Conservation (phyloP, 176 grass and related monocot species). For the Coix lacrymajobi region DNA sequence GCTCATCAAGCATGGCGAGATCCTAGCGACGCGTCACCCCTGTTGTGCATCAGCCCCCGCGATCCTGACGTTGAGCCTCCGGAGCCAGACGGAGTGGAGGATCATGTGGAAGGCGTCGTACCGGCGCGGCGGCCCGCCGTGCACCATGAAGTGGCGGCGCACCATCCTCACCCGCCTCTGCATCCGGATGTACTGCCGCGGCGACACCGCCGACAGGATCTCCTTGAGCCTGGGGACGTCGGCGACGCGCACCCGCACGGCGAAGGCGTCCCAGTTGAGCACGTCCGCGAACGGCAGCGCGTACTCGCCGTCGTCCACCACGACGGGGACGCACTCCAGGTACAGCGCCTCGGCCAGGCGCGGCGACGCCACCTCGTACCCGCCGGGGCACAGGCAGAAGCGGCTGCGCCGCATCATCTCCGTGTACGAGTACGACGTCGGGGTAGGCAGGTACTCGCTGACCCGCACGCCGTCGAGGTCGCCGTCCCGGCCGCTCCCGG, state of each 20-base stretch:
- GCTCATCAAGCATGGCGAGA: too few relatives aligned
- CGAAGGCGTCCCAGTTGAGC: slow-evolving; percentile 77
- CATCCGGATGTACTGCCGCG: slow-evolving; percentile 74
- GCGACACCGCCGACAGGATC: slow-evolving; percentile 51
- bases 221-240: slow-evolving; percentile 63
- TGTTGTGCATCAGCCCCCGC: background rate
- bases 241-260: slow-evolving; percentile 44
- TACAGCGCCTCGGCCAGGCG: slow-evolving; percentile 80
- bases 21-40: too few relatives aligned
- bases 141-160: slow-evolving; percentile 70
- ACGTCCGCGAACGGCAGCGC: slow-evolving; percentile 75
- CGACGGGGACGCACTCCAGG: slow-evolving; percentile 85
- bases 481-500: background rate
- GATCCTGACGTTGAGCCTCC: slow-evolving; percentile 68
- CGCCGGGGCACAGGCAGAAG: slow-evolving; percentile 84
- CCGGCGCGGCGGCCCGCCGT: slow-evolving; percentile 32
- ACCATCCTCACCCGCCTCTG: slow-evolving; percentile 46
- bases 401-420: slow-evolving; percentile 73
- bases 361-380: slow-evolving; percentile 92
- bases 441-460: slow-evolving; percentile 54
- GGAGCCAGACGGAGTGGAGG: slow-evolving; percentile 84
- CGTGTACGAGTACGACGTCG: slow-evolving; percentile 51
- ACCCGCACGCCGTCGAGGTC: slow-evolving; percentile 47
- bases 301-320: slow-evolving; percentile 63
- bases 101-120: slow-evolving; percentile 88